These are phyloP conservation scores for Grosmannia serpens DNA, from an alignment of 2,329 filamentous ascomycete species.

Conservation along the genomic window DNA sequence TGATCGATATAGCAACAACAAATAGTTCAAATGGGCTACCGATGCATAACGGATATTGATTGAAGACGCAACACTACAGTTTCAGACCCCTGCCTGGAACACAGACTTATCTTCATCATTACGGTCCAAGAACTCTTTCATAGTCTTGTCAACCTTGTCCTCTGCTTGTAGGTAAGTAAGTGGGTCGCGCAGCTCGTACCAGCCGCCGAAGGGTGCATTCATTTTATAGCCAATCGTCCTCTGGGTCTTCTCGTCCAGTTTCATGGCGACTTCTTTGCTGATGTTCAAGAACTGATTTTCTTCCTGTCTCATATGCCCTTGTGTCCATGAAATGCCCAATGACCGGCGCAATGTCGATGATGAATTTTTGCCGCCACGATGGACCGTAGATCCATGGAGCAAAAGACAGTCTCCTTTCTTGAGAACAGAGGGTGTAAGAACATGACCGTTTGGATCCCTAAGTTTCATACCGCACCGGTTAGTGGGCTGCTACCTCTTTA, in stretches of 20 bases:
- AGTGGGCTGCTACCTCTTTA: too few species aligned
- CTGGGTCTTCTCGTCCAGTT: not conserved
- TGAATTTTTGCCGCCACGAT: not conserved
- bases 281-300: not conserved
- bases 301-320: not conserved
- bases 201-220: not conserved
- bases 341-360: not conserved
- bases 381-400: not conserved
- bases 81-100: not conserved
- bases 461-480: not conserved
- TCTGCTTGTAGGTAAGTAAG: not conserved
- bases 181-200: not conserved
- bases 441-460: not conserved
- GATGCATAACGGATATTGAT: not conserved
- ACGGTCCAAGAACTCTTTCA: not conserved
- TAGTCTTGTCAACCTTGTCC: not conserved
- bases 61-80: not conserved
- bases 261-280: not conserved
- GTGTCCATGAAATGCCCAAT: not conserved
- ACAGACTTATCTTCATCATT: not conserved
- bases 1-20: too few species aligned
- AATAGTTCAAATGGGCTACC: too few species aligned
- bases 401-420: not conserved
- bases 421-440: not conserved
- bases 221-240: not conserved